phyloP scores from a whole-genome alignment of 2,329 filamentous ascomycete genomes.

The Mariannaea sp. region DNA sequence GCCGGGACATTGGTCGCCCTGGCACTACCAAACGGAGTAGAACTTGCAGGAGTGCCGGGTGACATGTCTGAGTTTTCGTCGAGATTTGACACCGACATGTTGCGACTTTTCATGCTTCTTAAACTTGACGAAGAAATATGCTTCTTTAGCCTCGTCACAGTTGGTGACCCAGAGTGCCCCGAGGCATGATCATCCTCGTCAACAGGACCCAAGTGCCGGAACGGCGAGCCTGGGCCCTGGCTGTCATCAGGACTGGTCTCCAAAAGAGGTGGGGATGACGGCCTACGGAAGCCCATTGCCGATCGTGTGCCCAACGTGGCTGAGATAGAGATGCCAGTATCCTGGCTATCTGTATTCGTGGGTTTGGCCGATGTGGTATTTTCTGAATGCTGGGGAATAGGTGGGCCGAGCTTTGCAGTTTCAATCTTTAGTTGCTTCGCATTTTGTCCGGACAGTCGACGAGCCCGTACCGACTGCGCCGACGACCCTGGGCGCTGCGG shows the following conservation, averaged over 20 bases:
- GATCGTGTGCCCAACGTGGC: slow-evolving; percentile 15
- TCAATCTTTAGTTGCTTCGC: slow-evolving; percentile 88
- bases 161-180: slow-evolving; percentile 58
- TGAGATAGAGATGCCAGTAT: slow-evolving; percentile 9
- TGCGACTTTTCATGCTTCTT: slow-evolving; percentile 73
- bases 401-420: slow-evolving; percentile 54
- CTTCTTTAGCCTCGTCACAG: slow-evolving; percentile 59
- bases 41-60: slow-evolving; percentile 74
- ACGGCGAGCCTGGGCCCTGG: slow-evolving; percentile 38
- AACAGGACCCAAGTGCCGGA: slow-evolving; percentile 40
- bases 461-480: slow-evolving; percentile 66
- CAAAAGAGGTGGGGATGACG: slow-evolving; percentile 35
- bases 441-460: slow-evolving; percentile 80
- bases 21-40: slow-evolving; percentile 61
- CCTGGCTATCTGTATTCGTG: slow-evolving; percentile 17
- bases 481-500: slow-evolving; percentile 40
- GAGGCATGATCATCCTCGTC: slow-evolving; percentile 47
- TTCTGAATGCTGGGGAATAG: slow-evolving; percentile 25
- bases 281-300: slow-evolving; percentile 21
- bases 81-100: slow-evolving; percentile 67
- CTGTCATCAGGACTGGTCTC: slow-evolving; percentile 38
- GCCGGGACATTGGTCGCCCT: slow-evolving; percentile 59
- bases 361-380: slow-evolving; percentile 21
- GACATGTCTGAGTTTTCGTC: slow-evolving; percentile 70
- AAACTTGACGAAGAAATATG: slow-evolving; percentile 74